phyloP scores from a whole-genome alignment of 2,329 filamentous ascomycete genomes.

The Paracamarosporium sp. region DNA sequence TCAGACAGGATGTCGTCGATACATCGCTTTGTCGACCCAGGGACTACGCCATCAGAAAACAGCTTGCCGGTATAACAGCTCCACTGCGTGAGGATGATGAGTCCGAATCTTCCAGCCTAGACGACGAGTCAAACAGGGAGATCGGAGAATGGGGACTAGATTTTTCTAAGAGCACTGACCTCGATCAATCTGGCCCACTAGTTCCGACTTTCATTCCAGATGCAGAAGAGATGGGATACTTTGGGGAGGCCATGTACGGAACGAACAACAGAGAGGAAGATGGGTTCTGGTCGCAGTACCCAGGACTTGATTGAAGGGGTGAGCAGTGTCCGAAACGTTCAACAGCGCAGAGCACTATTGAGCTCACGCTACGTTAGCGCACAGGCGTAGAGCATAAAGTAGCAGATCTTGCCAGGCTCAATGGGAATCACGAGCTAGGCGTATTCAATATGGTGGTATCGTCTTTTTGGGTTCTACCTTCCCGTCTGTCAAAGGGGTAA shows the following conservation, averaged over 20 bases:
- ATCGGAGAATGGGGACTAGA: neutral
- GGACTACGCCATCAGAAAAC: neutral
- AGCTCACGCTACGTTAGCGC: too few relatives aligned
- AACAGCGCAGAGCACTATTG: too few relatives aligned
- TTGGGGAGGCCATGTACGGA: slow-evolving; percentile 13
- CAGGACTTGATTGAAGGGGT: neutral
- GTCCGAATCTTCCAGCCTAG: neutral
- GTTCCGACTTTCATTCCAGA: neutral
- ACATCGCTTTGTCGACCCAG: neutral
- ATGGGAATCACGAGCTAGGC: too few relatives aligned
- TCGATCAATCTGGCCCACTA: neutral
- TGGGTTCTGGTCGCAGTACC: slow-evolving; percentile 13
- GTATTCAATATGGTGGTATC: too few relatives aligned
- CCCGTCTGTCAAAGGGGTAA: too few relatives aligned
- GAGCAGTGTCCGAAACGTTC: too few relatives aligned
- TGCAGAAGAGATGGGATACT: slow-evolving; percentile 4
- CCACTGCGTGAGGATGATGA: slow-evolving; percentile 12
- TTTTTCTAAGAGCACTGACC: neutral
- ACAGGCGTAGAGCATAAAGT: too few relatives aligned
- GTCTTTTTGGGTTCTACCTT: too few relatives aligned
- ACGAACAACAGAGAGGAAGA: slow-evolving; percentile 5
- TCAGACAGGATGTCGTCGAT: neutral
- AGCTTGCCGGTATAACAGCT: slow-evolving; percentile 19
- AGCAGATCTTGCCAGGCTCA: too few relatives aligned
- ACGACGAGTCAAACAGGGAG: neutral